These are phyloP conservation scores for Biscogniauxia mediterranea DNA, from an alignment of 2,329 filamentous ascomycete species.

Conservation along the genomic window DNA sequence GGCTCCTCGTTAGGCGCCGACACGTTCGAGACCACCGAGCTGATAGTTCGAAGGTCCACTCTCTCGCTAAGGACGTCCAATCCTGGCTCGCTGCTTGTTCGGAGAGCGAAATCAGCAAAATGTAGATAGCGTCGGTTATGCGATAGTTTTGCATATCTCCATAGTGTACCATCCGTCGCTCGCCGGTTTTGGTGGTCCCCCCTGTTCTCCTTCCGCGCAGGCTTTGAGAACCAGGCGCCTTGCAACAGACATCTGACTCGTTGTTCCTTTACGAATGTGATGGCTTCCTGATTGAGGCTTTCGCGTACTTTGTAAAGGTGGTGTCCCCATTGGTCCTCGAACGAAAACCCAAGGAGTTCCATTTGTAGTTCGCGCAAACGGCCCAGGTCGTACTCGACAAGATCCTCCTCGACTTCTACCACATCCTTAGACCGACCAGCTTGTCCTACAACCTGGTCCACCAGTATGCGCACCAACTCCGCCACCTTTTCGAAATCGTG, in stretches of 20 bases:
- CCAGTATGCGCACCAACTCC: constrained; percentile 83
- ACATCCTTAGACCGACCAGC: constrained; percentile 81
- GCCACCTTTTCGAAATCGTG: constrained; percentile 92
- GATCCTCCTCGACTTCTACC: constrained; percentile 82
- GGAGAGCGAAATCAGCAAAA: constrained; percentile 77
- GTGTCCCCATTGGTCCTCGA: constrained; percentile 91
- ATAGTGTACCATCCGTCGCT: constrained; percentile 53
- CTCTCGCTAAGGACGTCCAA: constrained; percentile 75
- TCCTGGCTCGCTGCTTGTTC: constrained; percentile 62
- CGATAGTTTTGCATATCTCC: constrained; percentile 84
- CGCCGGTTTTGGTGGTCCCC: constrained; percentile 40
- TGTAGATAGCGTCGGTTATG: constrained; percentile 90
- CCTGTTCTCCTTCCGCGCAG: constrained; percentile 45
- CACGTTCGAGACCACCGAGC: constrained; percentile 91
- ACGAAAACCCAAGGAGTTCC: constrained; percentile 85
- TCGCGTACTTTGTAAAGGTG: constrained; percentile 89
- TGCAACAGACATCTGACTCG: constrained; percentile 84
- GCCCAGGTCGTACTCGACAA: constrained; percentile 77
- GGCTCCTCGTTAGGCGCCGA: constrained; percentile 58
- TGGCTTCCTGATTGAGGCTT: constrained; percentile 83
- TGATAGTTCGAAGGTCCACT: constrained; percentile 83
- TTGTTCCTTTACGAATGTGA: constrained; percentile 97
- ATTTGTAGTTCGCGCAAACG: constrained; percentile 85
- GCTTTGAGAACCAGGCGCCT: constrained; percentile 79
- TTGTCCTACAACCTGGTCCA: constrained; percentile 85